phyloP scores from a whole-genome alignment of 176 grass and related monocot genomes.

The Cenchrus fungigraminus region DNA sequence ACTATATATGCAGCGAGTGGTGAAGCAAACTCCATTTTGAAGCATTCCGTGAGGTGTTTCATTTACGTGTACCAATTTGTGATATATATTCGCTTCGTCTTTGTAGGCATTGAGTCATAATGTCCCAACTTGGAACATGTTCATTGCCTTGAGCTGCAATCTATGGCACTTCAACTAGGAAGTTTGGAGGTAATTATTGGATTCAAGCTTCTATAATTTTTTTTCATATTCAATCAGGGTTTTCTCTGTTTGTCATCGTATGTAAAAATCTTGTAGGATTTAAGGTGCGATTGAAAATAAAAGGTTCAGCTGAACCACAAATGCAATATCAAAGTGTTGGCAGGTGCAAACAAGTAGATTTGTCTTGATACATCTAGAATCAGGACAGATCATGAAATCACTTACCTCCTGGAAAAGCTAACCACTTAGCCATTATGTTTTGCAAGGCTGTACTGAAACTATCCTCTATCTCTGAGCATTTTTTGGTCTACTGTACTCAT shows the following conservation, averaged over 20 bases:
- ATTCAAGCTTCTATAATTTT: background rate
- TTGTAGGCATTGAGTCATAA: conserved; percentile 27
- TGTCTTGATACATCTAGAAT: background rate
- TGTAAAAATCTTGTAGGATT: background rate
- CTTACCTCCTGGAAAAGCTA: background rate
- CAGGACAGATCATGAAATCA: background rate
- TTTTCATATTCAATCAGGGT: background rate
- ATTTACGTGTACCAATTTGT: background rate
- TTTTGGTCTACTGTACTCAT: too few species aligned
- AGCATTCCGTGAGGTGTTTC: background rate
- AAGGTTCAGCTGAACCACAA: conserved; percentile 11
- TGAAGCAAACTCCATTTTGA: background rate
- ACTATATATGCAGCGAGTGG: background rate
- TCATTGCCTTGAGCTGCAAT: conserved; percentile 12
- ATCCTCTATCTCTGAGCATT: too few species aligned
- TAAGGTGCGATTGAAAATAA: background rate
- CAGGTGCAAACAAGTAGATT: background rate
- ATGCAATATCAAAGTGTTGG: background rate
- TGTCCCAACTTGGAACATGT: conserved; percentile 28
- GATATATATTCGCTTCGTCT: background rate
- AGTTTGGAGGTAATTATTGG: conserved; percentile 25
- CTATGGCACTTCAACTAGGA: conserved; percentile 18
- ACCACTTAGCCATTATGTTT: background rate
- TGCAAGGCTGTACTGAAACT: background rate
- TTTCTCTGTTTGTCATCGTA: background rate